Evolutionary conservation across 2,329 filamentous ascomycete genomes (phyloP).

Genomic region (Nothophoma quercina): DNA sequence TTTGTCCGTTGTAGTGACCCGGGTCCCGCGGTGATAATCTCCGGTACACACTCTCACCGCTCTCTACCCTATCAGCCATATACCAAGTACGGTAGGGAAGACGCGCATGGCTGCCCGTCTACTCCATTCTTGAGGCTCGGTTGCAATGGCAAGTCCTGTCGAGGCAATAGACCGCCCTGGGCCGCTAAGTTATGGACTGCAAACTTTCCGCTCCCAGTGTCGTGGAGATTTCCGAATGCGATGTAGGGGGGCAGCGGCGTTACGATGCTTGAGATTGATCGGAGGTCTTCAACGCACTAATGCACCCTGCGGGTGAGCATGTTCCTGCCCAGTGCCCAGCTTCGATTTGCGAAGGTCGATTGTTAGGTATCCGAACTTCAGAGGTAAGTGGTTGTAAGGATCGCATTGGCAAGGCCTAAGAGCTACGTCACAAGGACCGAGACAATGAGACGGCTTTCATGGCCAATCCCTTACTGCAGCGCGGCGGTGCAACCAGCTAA

Average conservation of each 20-base stretch:
- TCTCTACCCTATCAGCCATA: constrained; percentile 2
- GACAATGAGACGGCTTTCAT: constrained; percentile 17
- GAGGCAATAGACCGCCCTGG: constrained; percentile 1
- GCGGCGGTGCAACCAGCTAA: constrained; percentile 35
- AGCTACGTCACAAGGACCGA: constrained; percentile 32
- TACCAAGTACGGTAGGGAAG: constrained; percentile 2
- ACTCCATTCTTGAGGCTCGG: constrained; percentile 13
- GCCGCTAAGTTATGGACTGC: constrained; percentile 10
- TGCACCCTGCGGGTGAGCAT: constrained; percentile 23
- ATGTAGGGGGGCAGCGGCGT: constrained; percentile 6
- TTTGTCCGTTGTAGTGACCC: constrained; percentile 5
- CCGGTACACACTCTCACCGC: constrained; percentile 9
- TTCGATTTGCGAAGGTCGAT: constrained; percentile 4
- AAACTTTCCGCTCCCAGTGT: constrained; percentile 1
- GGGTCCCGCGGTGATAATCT: constrained; percentile 1
- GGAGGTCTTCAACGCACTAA: constrained; percentile 19
- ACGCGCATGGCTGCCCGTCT: constrained; percentile 4
- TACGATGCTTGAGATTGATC: constrained; percentile 7
- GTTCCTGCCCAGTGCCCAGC: constrained; percentile 23
- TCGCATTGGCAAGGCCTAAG: constrained; percentile 23
- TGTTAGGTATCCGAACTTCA: constrained; percentile 4
- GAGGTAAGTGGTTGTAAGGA: neutral
- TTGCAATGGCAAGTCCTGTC: constrained; percentile 7
- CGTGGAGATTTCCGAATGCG: constrained; percentile 13
- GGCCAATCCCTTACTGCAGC: constrained; percentile 31